These are phyloP conservation scores for Cladosporium sp. DNA, from an alignment of 2,329 filamentous ascomycete species.

Conservation along the genomic window DNA sequence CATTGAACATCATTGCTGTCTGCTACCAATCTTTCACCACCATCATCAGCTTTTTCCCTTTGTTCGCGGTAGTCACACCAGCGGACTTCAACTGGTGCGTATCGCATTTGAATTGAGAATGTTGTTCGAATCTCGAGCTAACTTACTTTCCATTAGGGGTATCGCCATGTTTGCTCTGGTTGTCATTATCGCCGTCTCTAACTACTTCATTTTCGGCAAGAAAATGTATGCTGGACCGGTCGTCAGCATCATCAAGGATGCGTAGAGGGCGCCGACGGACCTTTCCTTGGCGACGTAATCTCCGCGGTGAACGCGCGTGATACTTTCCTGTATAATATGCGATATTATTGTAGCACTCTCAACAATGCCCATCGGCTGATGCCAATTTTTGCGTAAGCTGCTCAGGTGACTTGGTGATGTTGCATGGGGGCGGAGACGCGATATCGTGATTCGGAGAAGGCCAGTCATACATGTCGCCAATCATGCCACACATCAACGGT, in stretches of 20 bases:
- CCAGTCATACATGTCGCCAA: no score
- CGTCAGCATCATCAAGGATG: background rate
- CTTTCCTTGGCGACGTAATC: no score
- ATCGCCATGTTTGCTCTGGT: conserved; percentile 18
- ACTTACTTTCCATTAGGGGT: background rate
- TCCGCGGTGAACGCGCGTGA: no score
- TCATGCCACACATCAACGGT: no score
- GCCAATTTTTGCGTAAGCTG: no score
- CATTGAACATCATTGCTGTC: conserved; percentile 23
- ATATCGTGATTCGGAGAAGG: no score
- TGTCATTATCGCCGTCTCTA: conserved; percentile 10
- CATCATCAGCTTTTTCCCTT: conserved; percentile 25
- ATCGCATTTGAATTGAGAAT: background rate
- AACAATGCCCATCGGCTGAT: no score
- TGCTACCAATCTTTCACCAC: conserved; percentile 21
- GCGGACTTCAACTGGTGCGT: conserved; percentile 17
- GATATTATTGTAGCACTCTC: no score
- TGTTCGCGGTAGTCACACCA: conserved; percentile 19
- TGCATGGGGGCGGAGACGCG: no score
- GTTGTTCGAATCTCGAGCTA: no score
- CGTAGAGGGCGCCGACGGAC: background rate
- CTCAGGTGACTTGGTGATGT: no score
- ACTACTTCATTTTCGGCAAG: conserved; percentile 15
- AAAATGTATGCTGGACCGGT: conserved; percentile 17
- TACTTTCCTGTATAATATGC: no score